A percentile compares a stretch with the other conserved stretches of the same genome.
phyloP scores from a whole-genome alignment of 257 asterid genomes.

The Solanum corneliomulleri region DNA sequence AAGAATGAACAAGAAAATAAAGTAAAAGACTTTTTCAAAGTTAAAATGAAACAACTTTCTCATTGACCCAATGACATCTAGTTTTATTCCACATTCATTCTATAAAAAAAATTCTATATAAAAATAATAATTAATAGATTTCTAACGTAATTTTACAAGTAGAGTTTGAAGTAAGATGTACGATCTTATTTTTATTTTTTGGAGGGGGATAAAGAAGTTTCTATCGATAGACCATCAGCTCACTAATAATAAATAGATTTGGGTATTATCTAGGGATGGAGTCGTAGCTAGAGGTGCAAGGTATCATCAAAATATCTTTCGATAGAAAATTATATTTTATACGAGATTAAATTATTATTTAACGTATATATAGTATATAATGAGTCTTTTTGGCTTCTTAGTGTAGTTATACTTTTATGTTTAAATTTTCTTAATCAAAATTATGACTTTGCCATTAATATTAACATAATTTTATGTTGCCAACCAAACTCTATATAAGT shows the following conservation, averaged over 20 bases:
- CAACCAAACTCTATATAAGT: background rate
- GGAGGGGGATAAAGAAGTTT: no score
- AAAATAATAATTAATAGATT: background rate
- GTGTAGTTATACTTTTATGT: no score
- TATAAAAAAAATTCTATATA: background rate
- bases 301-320: background rate
- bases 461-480: background rate
- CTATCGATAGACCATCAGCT: no score
- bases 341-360: background rate
- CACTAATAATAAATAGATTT: background rate
- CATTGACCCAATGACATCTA: background rate
- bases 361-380: background rate
- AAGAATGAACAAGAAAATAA: background rate
- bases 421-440: background rate
- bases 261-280: background rate
- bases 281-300: background rate
- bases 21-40: background rate
- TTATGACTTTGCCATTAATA: background rate
- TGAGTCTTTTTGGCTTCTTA: background rate
- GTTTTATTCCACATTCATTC: background rate
- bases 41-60: background rate
- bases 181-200: background rate
- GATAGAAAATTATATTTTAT: background rate
- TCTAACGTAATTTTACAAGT: background rate
- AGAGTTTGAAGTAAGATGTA: background rate